These are phyloP conservation scores for Cytospora piceae DNA, from an alignment of 2,329 filamentous ascomycete species.

Conservation along the genomic window DNA sequence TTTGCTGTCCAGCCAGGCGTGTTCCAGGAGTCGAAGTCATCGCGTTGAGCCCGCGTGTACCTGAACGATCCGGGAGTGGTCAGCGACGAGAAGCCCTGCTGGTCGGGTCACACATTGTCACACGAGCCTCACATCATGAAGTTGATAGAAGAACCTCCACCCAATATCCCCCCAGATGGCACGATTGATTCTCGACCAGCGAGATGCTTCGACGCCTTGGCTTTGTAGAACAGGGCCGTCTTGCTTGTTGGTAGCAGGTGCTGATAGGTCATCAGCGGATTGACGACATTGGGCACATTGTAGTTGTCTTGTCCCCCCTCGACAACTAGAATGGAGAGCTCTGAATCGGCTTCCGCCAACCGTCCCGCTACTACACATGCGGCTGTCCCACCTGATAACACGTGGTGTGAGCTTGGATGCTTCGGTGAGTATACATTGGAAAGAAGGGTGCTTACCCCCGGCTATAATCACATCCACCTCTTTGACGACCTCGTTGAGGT, in stretches of 20 bases:
- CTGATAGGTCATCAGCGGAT: conserved; percentile 52
- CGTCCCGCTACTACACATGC: conserved; percentile 55
- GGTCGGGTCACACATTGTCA: not conserved
- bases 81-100: not conserved
- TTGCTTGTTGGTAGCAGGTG: conserved; percentile 54
- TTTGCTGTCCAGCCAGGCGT: conserved; percentile 35
- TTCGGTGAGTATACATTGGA: not conserved
- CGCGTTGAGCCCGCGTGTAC: conserved; percentile 36
- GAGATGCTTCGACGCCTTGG: conserved; percentile 49
- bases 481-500: conserved; percentile 37
- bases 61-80: conserved; percentile 14
- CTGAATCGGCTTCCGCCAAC: conserved; percentile 54
- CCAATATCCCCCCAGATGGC: conserved; percentile 49
- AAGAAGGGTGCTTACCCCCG: conserved; percentile 28
- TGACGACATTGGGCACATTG: conserved; percentile 51
- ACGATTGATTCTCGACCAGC: conserved; percentile 47
- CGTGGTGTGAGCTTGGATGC: conserved; percentile 2
- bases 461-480: conserved; percentile 49
- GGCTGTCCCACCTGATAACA: conserved; percentile 47
- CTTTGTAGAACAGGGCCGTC: conserved; percentile 51
- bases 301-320: conserved; percentile 59
- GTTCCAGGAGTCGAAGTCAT: conserved; percentile 38
- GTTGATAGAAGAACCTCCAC: conserved; percentile 55
- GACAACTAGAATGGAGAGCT: conserved; percentile 55
- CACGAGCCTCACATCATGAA: conserved; percentile 44